phyloP scores from a whole-genome alignment of 371 early-diverging fungal genomes.

The Actinomortierella ambigua region DNA sequence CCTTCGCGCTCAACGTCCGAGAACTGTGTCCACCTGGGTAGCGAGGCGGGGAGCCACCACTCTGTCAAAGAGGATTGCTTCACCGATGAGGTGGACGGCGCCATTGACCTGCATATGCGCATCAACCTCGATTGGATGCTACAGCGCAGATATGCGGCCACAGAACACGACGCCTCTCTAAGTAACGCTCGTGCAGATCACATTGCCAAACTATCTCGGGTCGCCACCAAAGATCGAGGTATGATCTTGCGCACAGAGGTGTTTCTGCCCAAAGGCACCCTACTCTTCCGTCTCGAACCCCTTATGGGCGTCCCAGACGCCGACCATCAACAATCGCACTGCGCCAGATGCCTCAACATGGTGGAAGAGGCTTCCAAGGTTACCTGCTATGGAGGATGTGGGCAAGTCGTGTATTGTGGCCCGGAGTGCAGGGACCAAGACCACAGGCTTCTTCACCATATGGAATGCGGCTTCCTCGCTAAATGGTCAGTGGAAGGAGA shows the following conservation, averaged over 20 bases:
- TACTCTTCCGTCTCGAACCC: slow-evolving; percentile 4
- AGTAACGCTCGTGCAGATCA: no score
- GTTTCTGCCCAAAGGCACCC: slow-evolving; percentile 5
- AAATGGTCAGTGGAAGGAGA: neutral
- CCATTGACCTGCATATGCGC: neutral
- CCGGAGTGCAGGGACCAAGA: neutral
- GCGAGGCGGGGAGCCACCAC: no score
- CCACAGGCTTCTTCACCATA: neutral
- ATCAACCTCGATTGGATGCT: no score
- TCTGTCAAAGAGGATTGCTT: no score
- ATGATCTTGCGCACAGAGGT: slow-evolving; percentile 13
- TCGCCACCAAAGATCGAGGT: slow-evolving; percentile 20
- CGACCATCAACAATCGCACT: slow-evolving; percentile 9
- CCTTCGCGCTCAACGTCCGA: no score
- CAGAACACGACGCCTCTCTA: no score
- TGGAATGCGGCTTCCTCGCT: neutral
- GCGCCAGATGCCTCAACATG: slow-evolving; percentile 16
- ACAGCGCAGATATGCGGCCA: no score
- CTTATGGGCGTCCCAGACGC: slow-evolving; percentile 13
- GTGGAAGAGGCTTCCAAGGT: neutral
- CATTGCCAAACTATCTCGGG: neutral
- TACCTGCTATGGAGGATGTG: slow-evolving; percentile 7
- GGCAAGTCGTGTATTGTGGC: slow-evolving; percentile 24
- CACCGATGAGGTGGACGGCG: neutral
- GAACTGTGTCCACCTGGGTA: no score